Evolutionary conservation across 2,329 filamentous ascomycete genomes (phyloP).

Genomic region (Colletotrichum spaethianum): DNA sequence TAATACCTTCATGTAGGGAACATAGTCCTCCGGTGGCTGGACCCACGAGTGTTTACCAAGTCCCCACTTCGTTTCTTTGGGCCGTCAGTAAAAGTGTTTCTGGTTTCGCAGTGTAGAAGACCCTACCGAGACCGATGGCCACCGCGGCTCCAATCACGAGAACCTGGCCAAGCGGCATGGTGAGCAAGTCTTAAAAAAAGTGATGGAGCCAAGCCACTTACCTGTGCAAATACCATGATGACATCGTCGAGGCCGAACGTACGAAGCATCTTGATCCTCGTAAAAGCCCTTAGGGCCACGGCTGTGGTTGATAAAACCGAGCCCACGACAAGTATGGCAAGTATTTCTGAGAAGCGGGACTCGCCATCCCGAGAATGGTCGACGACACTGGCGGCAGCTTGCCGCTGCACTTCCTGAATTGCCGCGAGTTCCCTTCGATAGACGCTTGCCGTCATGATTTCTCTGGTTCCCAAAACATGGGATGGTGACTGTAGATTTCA

Average conservation of each 20-base stretch:
- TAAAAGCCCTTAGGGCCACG: conserved; percentile 45
- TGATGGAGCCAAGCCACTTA: not conserved
- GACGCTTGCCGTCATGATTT: conserved; percentile 6
- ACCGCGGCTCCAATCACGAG: conserved; percentile 44
- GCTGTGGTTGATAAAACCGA: conserved; percentile 42
- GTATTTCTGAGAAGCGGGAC: conserved; percentile 42
- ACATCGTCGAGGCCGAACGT: conserved; percentile 46
- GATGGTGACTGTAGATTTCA: not conserved
- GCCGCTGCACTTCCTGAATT: conserved; percentile 2
- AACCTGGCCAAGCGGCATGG: not conserved
- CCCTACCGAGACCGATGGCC: conserved; percentile 46
- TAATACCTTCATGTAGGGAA: conserved; percentile 45
- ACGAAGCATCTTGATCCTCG: conserved; percentile 43
- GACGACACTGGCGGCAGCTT: conserved; percentile 15
- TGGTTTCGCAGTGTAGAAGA: conserved; percentile 9
- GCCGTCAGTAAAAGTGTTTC: not conserved
- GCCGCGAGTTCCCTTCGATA: not conserved
- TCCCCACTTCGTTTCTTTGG: conserved; percentile 45
- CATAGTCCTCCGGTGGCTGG: conserved; percentile 39
- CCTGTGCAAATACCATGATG: conserved; percentile 44
- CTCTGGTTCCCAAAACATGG: not conserved
- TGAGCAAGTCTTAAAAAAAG: not conserved
- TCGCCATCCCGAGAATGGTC: conserved; percentile 44
- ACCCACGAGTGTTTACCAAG: conserved; percentile 45
- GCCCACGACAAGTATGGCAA: conserved; percentile 44